Percentiles rank a stretch among this genome's conserved stretches.
Evolutionary conservation across 805 yeast species (phyloP).

Genomic region (Candida corydali): DNA sequence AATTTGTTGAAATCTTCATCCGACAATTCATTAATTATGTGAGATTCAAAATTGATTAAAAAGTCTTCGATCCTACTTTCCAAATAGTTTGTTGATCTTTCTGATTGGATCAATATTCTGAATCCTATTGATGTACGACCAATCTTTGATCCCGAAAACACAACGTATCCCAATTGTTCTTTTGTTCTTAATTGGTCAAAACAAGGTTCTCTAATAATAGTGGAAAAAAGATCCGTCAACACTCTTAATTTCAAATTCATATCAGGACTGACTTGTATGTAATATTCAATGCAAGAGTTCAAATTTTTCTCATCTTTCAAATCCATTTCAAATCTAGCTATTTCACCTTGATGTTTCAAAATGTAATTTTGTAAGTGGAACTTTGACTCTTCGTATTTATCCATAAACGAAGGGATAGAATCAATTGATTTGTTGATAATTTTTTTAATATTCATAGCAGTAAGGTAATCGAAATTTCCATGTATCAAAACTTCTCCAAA

Average conservation of each 20-base stretch:
- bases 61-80: conserved; percentile 74
- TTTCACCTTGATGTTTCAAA: conserved; percentile 20
- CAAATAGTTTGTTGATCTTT: conserved; percentile 67
- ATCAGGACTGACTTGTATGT: conserved; percentile 58
- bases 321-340: conserved; percentile 43
- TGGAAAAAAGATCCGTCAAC: conserved; percentile 62
- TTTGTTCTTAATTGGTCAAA: conserved; percentile 87
- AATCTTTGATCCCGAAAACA: conserved; percentile 67
- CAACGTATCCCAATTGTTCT: conserved; percentile 94
- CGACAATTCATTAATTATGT: conserved; percentile 44
- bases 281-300: conserved; percentile 81
- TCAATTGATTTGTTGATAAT: conserved; percentile 36
- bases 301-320: conserved; percentile 67
- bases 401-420: conserved; percentile 20
- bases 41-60: conserved; percentile 43
- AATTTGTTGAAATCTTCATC: conserved; percentile 66
- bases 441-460: conserved; percentile 49
- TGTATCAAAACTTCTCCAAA: conserved; percentile 69
- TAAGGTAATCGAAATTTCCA: conserved; percentile 62
- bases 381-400: conserved; percentile 27
- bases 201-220: conserved; percentile 79
- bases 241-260: conserved; percentile 31
- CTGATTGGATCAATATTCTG: conserved; percentile 79
- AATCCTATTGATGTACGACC: conserved; percentile 72
- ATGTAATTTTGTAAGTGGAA: conserved; percentile 34